A percentile compares a stretch with the other conserved stretches of the same genome.
Evolutionary conservation across 2,329 filamentous ascomycete species (phyloP).

Genomic region (Exophiala mesophila): DNA sequence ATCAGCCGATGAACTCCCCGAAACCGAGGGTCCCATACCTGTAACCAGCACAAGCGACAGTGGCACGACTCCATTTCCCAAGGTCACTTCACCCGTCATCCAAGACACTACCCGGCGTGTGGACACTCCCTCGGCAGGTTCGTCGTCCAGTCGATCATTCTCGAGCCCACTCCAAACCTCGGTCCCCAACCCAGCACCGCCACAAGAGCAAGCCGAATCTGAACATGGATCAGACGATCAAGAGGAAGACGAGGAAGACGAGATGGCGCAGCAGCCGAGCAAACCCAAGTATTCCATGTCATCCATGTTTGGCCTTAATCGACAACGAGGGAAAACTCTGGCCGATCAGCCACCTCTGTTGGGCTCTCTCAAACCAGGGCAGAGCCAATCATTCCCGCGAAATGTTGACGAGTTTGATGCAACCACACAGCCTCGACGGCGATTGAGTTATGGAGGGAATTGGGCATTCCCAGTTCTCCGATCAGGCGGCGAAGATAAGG

Average conservation of each 20-base stretch:
- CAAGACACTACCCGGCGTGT: constrained; percentile 31
- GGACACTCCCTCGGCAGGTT: constrained; percentile 42
- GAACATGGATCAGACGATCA: constrained; percentile 34
- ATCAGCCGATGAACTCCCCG: constrained; percentile 25
- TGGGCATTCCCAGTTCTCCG: constrained; percentile 48
- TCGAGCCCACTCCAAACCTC: constrained; percentile 43
- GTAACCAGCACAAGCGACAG: constrained; percentile 8
- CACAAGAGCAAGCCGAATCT: background rate
- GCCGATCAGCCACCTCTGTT: constrained; percentile 54
- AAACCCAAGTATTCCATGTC: constrained; percentile 30
- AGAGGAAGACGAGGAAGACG: constrained; percentile 24
- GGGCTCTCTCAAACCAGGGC: constrained; percentile 54
- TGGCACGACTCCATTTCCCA: constrained; percentile 17
- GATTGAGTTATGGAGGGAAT: constrained; percentile 54
- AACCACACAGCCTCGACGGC: constrained; percentile 45
- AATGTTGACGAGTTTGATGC: constrained; percentile 50
- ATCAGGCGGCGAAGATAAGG: constrained; percentile 34
- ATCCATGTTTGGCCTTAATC: constrained; percentile 53
- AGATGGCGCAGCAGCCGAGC: constrained; percentile 13
- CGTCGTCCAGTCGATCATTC: constrained; percentile 42
- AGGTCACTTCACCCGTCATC: constrained; percentile 18
- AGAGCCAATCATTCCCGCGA: constrained; percentile 61
- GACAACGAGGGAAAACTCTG: constrained; percentile 57
- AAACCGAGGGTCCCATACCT: constrained; percentile 28
- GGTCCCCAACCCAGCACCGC: constrained; percentile 33